Base-by-base conservation (phyloP, 257 asterid genomes). In the Penstemon davidsonii region DNA sequence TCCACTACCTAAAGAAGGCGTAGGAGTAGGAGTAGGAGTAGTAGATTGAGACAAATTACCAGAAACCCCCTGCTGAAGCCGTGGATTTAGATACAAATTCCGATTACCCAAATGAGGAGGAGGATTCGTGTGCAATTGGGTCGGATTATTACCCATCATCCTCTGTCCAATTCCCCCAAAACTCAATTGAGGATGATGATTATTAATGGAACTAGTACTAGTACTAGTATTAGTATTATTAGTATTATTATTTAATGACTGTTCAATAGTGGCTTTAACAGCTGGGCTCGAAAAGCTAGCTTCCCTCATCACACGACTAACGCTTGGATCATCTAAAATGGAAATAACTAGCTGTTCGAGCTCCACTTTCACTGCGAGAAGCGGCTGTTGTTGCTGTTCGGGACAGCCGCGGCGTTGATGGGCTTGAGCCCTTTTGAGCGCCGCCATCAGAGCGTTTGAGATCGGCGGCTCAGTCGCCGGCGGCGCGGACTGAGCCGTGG, bases 241-340 rank as follows among this genome's bases (percentile, higher is more conserved):
- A 43, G 91, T 79, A 37, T 4, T 66, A 51, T 25, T 25, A 25
- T 50, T 82, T 72, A 86, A 67, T 0, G 92, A 77, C 50, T 91
- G 96, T 69, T 91, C 96, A 62, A 91, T 86, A 0, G 91, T 82
- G 10, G 96, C 83, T 46, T 91, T 91, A 0, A 91, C 97, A 4
- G 93, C 93, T 0, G 96, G 96, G 79, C 97, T 91, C 1, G 96
- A 88, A 55, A 91, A 91, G 66, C 95, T 87, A 11, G 97, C 97
- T 68, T 91, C 97, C 12, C 96, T 67, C 97, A 91, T 91, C 19
- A 88, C 96, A 40, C 97, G 78, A 70, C 96, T 91, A 1, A 91
- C 97, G 73, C 95, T 82, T 0, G 97, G 97, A 68, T 91, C 97
- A 69, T 91, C 97, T 33, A 91, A 82, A 42, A 91, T 91, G 55